These are phyloP conservation scores for Scutellaria galericulata DNA, from an alignment of 257 asterid genomes.

Conservation along the genomic window DNA sequence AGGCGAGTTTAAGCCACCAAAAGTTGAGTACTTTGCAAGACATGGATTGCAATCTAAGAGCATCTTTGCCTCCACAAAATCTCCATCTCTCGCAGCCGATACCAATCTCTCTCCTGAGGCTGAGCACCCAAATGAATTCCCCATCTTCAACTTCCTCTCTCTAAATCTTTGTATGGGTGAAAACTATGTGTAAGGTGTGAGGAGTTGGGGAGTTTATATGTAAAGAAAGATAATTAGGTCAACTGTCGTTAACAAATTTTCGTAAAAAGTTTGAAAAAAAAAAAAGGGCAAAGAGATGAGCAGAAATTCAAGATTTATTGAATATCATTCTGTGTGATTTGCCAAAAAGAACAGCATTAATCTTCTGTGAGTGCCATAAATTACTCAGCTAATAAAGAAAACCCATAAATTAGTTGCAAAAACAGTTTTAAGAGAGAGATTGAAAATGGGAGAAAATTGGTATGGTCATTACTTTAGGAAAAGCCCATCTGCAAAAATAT, in stretches of 20 bases:
- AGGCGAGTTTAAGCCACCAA: conserved; percentile 97
- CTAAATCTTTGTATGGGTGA: conserved; percentile 19
- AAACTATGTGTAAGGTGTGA: background rate
- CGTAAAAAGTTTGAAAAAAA: background rate
- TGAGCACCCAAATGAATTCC: conserved; percentile 97
- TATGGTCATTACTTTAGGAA: conserved; percentile 16
- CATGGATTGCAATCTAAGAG: conserved; percentile 94
- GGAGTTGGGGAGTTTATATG: conserved; percentile 20
- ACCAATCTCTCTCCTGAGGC: conserved; percentile 99
- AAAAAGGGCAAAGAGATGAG: conserved; percentile 12
- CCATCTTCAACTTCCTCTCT: conserved; percentile 57
- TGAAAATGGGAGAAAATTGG: background rate
- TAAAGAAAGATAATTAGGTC: conserved; percentile 56
- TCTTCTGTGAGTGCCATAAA: background rate
- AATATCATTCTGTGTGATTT: no score
- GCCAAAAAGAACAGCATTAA: background rate
- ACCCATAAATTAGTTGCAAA: background rate
- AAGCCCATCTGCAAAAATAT: conserved; percentile 9
- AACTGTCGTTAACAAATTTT: conserved; percentile 53
- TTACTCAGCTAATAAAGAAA: no score
- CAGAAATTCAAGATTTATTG: conserved; percentile 11
- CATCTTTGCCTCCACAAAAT: conserved; percentile 97
- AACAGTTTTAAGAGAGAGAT: background rate
- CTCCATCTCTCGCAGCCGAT: conserved; percentile 99
- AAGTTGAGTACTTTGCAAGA: conserved; percentile 92